Percentiles rank a stretch among this genome's conserved stretches.
These are phyloP conservation scores for Suillus spraguei DNA, from an alignment of 768 basidiomycete genomes.

Conservation along the genomic window DNA sequence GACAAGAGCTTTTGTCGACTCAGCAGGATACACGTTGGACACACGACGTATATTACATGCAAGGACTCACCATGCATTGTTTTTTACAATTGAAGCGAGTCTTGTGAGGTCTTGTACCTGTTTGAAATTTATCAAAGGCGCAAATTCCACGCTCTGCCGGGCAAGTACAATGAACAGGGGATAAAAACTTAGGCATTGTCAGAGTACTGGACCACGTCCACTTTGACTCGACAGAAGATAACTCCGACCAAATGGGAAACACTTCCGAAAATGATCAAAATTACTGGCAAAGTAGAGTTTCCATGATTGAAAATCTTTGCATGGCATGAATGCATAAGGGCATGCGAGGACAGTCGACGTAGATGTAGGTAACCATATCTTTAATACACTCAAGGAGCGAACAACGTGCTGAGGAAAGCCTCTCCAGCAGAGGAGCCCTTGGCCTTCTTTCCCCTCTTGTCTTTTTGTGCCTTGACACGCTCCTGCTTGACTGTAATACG, in stretches of 20 bases:
- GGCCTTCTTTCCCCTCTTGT: conserved; percentile 61
- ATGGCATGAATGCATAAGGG: conserved; percentile 15
- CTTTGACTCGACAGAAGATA: background rate
- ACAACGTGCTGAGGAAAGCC: conserved; percentile 82
- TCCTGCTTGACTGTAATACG: conserved; percentile 71
- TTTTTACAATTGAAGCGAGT: background rate
- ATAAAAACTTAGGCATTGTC: background rate
- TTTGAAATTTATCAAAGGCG: background rate
- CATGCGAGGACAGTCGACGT: conserved; percentile 14
- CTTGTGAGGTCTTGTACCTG: background rate
- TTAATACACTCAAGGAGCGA: conserved; percentile 66
- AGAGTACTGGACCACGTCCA: background rate
- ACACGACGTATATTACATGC: too few relatives aligned
- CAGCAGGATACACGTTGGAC: too few relatives aligned
- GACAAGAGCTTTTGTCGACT: too few relatives aligned
- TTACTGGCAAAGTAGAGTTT: background rate
- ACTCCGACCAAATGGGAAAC: background rate
- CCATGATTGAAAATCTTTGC: conserved; percentile 8
- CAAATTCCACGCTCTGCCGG: background rate
- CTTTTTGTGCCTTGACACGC: conserved; percentile 63
- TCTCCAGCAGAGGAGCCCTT: conserved; percentile 72
- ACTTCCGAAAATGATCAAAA: background rate
- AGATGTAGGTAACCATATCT: conserved; percentile 14
- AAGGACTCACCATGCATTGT: background rate
- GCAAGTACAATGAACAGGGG: background rate